These are phyloP conservation scores for Leccinum obscurum DNA, from an alignment of 768 basidiomycete genomes.

Conservation along the genomic window DNA sequence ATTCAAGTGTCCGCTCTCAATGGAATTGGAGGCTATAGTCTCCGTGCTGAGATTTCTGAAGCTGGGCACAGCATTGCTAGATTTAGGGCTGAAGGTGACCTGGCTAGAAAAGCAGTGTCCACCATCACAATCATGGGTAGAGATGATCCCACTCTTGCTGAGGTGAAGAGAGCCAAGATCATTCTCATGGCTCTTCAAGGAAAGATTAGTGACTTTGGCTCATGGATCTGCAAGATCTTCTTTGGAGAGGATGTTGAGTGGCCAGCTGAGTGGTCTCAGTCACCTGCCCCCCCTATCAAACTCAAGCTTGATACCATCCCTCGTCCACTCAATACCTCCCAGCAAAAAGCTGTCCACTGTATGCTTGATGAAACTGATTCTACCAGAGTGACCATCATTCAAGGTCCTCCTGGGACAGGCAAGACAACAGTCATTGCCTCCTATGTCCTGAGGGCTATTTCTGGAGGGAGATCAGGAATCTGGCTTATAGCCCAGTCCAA, in stretches of 20 bases:
- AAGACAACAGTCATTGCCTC: conserved; percentile 74
- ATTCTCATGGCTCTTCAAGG: conserved; percentile 40
- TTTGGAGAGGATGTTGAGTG: conserved; percentile 33
- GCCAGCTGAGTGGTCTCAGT: conserved; percentile 37
- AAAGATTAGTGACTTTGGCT: conserved; percentile 28
- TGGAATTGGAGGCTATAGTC: conserved; percentile 23
- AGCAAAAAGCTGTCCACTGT: conserved; percentile 34
- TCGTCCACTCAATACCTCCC: conserved; percentile 41
- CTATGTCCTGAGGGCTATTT: conserved; percentile 51
- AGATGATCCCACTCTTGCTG: conserved; percentile 59
- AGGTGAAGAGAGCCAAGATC: conserved; percentile 38
- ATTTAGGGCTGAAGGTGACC: conserved; percentile 22
- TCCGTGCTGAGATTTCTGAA: conserved; percentile 21
- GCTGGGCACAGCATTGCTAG: conserved; percentile 19
- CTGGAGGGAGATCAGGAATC: conserved; percentile 46
- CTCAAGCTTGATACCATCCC: conserved; percentile 17
- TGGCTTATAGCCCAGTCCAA: conserved; percentile 88
- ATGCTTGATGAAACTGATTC: conserved; percentile 42
- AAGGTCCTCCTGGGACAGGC: conserved; percentile 68
- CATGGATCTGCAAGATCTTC: conserved; percentile 41
- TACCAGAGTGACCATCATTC: conserved; percentile 37
- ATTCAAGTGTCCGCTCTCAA: conserved; percentile 25
- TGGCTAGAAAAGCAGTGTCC: conserved; percentile 33
- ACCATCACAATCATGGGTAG: conserved; percentile 52
- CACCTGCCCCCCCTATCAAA: conserved; percentile 18